Evolutionary conservation across 140 eudicot genomes (phyloP), one percentile per base, ranked within the genome.

Genomic region (Stevia rebaudiana): DNA sequence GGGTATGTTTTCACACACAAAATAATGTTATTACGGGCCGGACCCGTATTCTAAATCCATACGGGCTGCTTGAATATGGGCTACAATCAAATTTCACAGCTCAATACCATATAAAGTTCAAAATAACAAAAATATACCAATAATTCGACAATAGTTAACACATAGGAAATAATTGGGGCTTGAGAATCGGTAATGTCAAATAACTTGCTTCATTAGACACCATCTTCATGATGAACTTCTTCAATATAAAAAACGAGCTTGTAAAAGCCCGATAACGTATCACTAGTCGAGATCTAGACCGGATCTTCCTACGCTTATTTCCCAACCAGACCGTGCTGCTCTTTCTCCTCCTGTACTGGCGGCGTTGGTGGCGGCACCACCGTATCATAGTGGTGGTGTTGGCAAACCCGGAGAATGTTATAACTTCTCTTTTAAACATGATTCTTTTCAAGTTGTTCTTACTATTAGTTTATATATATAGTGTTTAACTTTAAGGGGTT

Each of bases 151-250:
- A 28, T 11, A 0, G 37, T 73, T 67, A 89, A 67, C 90, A 83
- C 44, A 89, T 66, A 42, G 97, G 97, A 72, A 89, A 89, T 8
- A 81, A 6, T 18, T 81, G 95, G 30, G 97, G 95, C 16, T 88
- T 85, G 40, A 89, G 80, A 40, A 89, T 71, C 0, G 90, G 79
- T 49, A 85, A 72, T 15, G 95, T 60, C 44, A 77, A 57, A 21
- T 77, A 80, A 76, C 65, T 82, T 24, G 84, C 90, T 68, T 89
- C 82, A 68, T 80, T 79, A 0, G 84, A 53, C 7, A 74, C 78
- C 82, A 89, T 76, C 58, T 75, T 67, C 75, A 70, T 57, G 11
- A 83, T 63, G 24, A 86, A 65, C 77, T 77, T 89, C 75, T 81
- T 81, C 74, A 89, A 52, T 23, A 79, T 41, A 4, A 57, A 31